Conservation (phyloP, 257 asterid species). For the Solanum lycopersicoides region DNA sequence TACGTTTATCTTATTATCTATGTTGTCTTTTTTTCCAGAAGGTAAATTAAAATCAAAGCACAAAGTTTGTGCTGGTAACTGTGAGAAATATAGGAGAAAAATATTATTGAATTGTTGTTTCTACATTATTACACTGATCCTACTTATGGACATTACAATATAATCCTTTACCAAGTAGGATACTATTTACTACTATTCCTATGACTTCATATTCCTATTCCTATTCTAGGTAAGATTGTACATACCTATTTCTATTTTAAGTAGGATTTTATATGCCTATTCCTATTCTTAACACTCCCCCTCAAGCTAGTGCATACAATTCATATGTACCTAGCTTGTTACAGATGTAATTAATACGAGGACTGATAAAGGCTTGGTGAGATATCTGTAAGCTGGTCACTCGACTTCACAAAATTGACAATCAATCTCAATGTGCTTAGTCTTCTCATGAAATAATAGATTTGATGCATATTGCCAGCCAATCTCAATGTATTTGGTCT, state of each 20-base stretch:
- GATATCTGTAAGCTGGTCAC: neutral
- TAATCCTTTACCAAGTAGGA: neutral
- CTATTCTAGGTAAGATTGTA: no score
- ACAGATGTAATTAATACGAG: neutral
- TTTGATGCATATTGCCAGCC: no score
- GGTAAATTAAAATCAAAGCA: neutral
- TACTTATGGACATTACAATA: neutral
- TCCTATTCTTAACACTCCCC: neutral
- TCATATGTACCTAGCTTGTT: neutral
- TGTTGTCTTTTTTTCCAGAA: neutral
- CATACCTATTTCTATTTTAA: no score
- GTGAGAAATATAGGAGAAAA: no score
- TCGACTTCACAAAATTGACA: neutral
- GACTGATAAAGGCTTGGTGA: neutral
- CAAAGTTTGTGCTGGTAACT: neutral
- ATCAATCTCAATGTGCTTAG: neutral
- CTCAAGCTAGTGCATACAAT: neutral
- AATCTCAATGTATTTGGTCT: no score
- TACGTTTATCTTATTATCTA: neutral
- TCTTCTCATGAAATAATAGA: neutral
- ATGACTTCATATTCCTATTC: no score
- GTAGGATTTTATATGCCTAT: neutral
- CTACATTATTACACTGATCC: neutral
- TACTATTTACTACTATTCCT: neutral
- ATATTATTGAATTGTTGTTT: neutral